Evolutionary conservation across 352 stramenopile species (phyloP).

Genomic region (Pythium chondricola): DNA sequence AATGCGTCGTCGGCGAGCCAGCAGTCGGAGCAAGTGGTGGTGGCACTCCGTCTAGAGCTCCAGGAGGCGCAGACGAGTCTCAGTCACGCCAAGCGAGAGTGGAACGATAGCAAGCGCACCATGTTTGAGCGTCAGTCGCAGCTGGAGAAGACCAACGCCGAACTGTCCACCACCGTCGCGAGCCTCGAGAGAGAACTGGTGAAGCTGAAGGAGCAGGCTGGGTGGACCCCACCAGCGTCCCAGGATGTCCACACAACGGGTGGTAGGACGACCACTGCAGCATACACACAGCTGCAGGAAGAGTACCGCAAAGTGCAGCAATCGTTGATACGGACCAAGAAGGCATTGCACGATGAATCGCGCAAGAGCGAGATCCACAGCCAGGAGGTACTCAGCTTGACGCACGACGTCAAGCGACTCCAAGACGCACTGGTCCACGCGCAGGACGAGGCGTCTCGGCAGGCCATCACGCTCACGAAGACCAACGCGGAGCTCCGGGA

Average conservation of each 20-base stretch:
- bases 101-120: slow-evolving; percentile 48
- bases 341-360: slow-evolving; percentile 63
- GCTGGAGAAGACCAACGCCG: slow-evolving; percentile 68
- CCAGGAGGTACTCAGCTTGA: slow-evolving; percentile 54
- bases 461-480: slow-evolving; percentile 29
- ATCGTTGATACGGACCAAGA: slow-evolving; percentile 63
- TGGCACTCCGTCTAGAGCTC: slow-evolving; percentile 52
- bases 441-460: slow-evolving; percentile 29
- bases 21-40: slow-evolving; percentile 57
- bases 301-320: slow-evolving; percentile 62
- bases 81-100: slow-evolving; percentile 56
- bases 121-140: slow-evolving; percentile 73
- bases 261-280: not conserved
- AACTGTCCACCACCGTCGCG: slow-evolving; percentile 63
- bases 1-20: slow-evolving; percentile 60
- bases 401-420: slow-evolving; percentile 42
- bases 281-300: slow-evolving; percentile 22
- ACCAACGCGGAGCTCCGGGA: slow-evolving; percentile 46
- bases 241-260: not conserved
- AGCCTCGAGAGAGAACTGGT: slow-evolving; percentile 51
- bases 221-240: not conserved
- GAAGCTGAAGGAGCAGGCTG: slow-evolving; percentile 29
- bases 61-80: slow-evolving; percentile 56
- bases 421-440: slow-evolving; percentile 32
- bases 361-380: slow-evolving; percentile 59